Base-by-base conservation (phyloP, 148 eudicot genomes). In the Heliamphora exappendiculata region DNA sequence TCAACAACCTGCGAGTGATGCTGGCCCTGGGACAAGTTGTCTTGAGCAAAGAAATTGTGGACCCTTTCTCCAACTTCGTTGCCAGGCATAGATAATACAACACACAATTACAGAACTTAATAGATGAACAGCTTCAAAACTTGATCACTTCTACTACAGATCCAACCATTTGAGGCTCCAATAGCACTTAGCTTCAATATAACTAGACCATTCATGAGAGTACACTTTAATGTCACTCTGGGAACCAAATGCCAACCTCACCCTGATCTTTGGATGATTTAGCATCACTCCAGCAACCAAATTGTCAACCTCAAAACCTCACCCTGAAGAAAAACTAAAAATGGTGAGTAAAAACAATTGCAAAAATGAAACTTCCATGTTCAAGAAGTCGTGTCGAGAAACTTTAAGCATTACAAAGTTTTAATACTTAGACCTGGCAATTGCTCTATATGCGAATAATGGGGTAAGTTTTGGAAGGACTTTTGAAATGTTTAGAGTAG, bases 21-120 rank as follows among this genome's bases (percentile, higher is more conserved):
- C 78, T 88, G 91, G 74, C 81, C 83, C 76, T 85, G 90, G 16
- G 89, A 79, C 81, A 83, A 84, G 81, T 82, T 88, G 78, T 87
- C 91, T 81, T 89, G 90, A 33, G 88, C 91, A 83, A 92, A 88
- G 83, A 92, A 92, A 87, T 91, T 94, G 84, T 92, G 95, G 84
- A 89, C 89, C 93, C 91, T 87, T 77, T 92, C 97, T 76, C 89
- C 91, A 84, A 80, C 79, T 84, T 89, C 91, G 86, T 92, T 92
- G 68, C 91, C 98, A 89, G 91, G 94, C 92, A 89, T 89, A 91
- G 95, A 90, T 86, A 81, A 78, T 81, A 70, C 70, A 81, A 67
- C 67, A 78, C 64, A 80, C 76, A 45, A 69, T 50, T 75, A 77
- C 78, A 80, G 81, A 41, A 42, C 31, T 64, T 51, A 51, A 60